Base-by-base conservation (phyloP, 2,329 filamentous ascomycete species). In the Nothopassalora personata region DNA sequence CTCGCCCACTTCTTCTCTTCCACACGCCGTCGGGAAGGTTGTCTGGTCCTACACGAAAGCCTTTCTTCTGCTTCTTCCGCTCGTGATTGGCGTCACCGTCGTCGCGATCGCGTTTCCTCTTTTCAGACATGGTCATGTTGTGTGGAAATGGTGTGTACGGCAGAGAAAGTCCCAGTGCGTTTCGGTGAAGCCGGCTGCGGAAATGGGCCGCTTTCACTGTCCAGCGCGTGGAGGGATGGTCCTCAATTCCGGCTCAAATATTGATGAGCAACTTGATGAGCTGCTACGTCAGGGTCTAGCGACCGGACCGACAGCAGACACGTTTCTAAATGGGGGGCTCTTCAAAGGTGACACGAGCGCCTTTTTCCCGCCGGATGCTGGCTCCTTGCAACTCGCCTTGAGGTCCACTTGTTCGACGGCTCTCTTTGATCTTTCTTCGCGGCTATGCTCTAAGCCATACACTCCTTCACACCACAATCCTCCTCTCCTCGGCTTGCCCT, bases 21-120 rank as follows among this genome's bases (percentile, higher is more conserved):
- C 94, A 90, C 23, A 88, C 87, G 57, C 93, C 92, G 73, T 97
- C 92, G 45, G 93, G 93, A 28, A 97, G 80, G 73, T 97, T 96
- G 39, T 88, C 88, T 31, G 93, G 92, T 0, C 92, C 93, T 58
- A 97, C 88, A 45, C 83, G 83, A 77, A 97, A 97, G 53, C 90
- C 91, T 67, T 89, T 87, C 64, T 77, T 82, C 63, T 71, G 69
- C 63, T 81, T 83, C 70, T 83, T 81, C 19, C 58, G 53, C 31
- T 58, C 52, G 43, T 56, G 48, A 28, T 52, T 53, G 4, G 36
- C 47, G 36, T 54, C 52, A n/a, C 47, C 55, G 23, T 64, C 62
- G 31, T 59, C 64, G 52, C 36, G 56, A 45, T 63, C 58, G 10
- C 62, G 52, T 43, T 63, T 65, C 33, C 66, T 59, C 61, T 65